Percentiles rank a stretch among this genome's conserved stretches.
Evolutionary conservation across 768 basidiomycete genomes (phyloP).

Genomic region (Mycena polygramma): DNA sequence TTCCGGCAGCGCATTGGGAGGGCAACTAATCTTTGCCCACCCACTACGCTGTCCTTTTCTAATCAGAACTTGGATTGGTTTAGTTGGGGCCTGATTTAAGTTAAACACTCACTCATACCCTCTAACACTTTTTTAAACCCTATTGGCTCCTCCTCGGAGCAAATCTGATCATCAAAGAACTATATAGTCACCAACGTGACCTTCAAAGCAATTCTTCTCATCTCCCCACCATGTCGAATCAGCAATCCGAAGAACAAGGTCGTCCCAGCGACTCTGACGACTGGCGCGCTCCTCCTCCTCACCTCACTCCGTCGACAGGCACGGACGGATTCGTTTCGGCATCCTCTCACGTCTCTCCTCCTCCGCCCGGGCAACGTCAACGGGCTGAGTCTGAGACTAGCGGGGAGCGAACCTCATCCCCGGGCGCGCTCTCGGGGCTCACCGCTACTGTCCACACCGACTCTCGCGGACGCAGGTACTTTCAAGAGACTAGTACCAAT

Average conservation of each 20-base stretch:
- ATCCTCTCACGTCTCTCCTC: background rate
- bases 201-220: background rate
- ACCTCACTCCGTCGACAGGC: too few species aligned
- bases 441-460: background rate
- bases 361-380: background rate
- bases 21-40: too few species aligned
- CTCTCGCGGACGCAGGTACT: background rate
- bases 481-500: too few species aligned
- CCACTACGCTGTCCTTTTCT: slow-evolving; percentile 1
- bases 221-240: too few species aligned
- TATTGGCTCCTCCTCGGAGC: slow-evolving; percentile 4
- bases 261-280: too few species aligned
- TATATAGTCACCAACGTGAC: background rate
- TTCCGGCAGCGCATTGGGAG: too few species aligned
- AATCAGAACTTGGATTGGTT: slow-evolving; percentile 5
- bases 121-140: slow-evolving; percentile 13
- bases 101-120: slow-evolving; percentile 3
- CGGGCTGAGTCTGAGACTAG: background rate
- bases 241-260: too few species aligned
- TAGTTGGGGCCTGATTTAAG: background rate
- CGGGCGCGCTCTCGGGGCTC: background rate
- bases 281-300: too few species aligned
- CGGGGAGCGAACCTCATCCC: background rate
- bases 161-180: background rate
- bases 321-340: too few species aligned